Percentiles rank a stretch among this genome's conserved stretches.
These are phyloP conservation scores for Penicillium sp. DNA, from an alignment of 2,329 filamentous ascomycete genomes.

Conservation along the genomic window DNA sequence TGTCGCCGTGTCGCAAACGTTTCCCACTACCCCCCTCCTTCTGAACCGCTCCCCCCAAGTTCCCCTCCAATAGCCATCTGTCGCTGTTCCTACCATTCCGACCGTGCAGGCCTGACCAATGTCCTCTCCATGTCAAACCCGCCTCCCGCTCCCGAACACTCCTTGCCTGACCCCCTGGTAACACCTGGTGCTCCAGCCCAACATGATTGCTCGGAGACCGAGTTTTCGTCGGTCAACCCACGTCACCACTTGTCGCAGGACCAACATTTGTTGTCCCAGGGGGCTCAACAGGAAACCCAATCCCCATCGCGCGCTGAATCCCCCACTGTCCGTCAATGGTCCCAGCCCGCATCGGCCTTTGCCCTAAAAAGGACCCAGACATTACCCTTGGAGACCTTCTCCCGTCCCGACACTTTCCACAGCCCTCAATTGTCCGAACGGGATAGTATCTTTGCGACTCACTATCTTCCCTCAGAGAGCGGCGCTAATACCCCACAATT, in stretches of 20 bases:
- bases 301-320: slow-evolving; percentile 41
- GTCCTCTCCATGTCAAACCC: slow-evolving; percentile 56
- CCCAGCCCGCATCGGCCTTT: slow-evolving; percentile 31
- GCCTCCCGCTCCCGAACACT: slow-evolving; percentile 48
- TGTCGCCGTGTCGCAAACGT: slow-evolving; percentile 5
- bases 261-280: slow-evolving; percentile 36
- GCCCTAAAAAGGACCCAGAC: slow-evolving; percentile 43
- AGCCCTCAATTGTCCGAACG: slow-evolving; percentile 63
- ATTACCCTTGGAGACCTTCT: slow-evolving; percentile 33
- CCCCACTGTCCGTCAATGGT: slow-evolving; percentile 41
- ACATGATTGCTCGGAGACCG: slow-evolving; percentile 41
- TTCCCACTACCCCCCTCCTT: not conserved
- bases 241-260: slow-evolving; percentile 39
- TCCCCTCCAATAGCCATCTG: slow-evolving; percentile 11
- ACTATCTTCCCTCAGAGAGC: slow-evolving; percentile 59
- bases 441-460: slow-evolving; percentile 67
- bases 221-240: slow-evolving; percentile 34
- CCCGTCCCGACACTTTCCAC: slow-evolving; percentile 32
- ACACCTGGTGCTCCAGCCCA: slow-evolving; percentile 48
- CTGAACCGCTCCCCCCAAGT: not conserved
- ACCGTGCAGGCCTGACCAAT: slow-evolving; percentile 48
- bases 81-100: slow-evolving; percentile 23
- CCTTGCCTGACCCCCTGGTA: slow-evolving; percentile 49
- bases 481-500: slow-evolving; percentile 47
- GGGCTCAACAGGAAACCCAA: slow-evolving; percentile 29